Conservation (phyloP, 2,329 filamentous ascomycete genomes). For the Bimuria novae-zelandiae region DNA sequence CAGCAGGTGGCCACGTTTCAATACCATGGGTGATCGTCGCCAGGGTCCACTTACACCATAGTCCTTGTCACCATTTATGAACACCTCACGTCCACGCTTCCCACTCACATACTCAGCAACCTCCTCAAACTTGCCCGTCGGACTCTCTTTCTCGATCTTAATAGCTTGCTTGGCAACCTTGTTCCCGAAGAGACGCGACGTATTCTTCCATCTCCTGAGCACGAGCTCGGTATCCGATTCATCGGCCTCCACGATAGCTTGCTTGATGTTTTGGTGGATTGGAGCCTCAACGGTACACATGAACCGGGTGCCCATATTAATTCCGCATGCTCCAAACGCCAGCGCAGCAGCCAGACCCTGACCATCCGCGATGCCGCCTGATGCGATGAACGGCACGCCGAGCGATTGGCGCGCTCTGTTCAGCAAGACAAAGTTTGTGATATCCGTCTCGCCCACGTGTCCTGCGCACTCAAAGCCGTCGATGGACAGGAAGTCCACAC, state of each 20-base stretch:
- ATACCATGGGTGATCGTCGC: not conserved
- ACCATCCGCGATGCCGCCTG: conserved; percentile 93
- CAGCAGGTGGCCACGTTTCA: conserved; percentile 1
- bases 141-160: conserved; percentile 81
- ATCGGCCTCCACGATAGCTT: conserved; percentile 82
- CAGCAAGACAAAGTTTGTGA: conserved; percentile 88
- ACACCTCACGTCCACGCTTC: conserved; percentile 88
- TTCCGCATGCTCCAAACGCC: conserved; percentile 84
- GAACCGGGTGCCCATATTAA: conserved; percentile 99
- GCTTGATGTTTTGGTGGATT: conserved; percentile 91
- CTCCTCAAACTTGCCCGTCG: conserved; percentile 85
- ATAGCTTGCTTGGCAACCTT: conserved; percentile 81
- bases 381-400: conserved; percentile 87
- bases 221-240: conserved; percentile 93
- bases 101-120: conserved; percentile 87
- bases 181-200: conserved; percentile 84
- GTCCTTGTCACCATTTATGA: conserved; percentile 87
- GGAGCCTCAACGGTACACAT: conserved; percentile 95
- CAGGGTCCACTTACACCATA: conserved; percentile 60
- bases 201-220: conserved; percentile 90
- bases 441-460: conserved; percentile 84
- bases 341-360: conserved; percentile 90
- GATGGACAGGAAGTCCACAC: conserved; percentile 95
- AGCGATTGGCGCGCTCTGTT: conserved; percentile 83
- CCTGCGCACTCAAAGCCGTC: conserved; percentile 97